Base-by-base conservation (phyloP, 805 yeast species). In the Metschnikowia orientalis region DNA sequence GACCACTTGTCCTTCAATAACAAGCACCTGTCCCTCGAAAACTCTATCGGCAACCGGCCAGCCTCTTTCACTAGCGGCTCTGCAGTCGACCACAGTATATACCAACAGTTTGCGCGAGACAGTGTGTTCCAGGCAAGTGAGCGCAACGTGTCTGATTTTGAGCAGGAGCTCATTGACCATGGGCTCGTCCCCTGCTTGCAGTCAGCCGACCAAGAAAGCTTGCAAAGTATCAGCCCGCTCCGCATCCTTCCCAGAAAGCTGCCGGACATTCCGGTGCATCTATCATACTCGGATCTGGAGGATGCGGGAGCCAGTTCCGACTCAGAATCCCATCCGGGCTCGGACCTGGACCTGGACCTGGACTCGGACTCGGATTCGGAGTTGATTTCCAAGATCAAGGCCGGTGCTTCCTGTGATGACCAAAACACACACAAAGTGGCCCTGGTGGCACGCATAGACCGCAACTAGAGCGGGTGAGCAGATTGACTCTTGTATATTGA, bases 351-450 rank as follows among this genome's bases (percentile, higher is more conserved):
- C 11, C 17, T 27, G 14, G 43, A 37, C 15, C 18, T 31, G 10
- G 50, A 47, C 26, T 30, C 39, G 5, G 51, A 47, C 19, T 42
- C 47, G 4, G 49, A 45, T 25, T 34, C 18, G 16, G 59, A 56
- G 20, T 25, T 46, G 21, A 54, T 56, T 16, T 31, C 35, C 10
- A 35, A 34, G 6, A 30, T 44, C 12, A 28, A 36, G 28, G 22
- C n/a, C n/a, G n/a, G n/a, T n/a, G n/a, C n/a, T n/a, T n/a, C n/a
- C n/a, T n/a, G n/a, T n/a, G n/a, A n/a, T n/a, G n/a, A n/a, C n/a
- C n/a, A n/a, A n/a, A n/a, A n/a, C n/a, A n/a, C n/a, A n/a, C n/a
- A n/a, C n/a, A n/a, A n/a, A n/a, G n/a, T n/a, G n/a, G n/a, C n/a
- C n/a, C n/a, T n/a, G n/a, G n/a, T n/a, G n/a, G n/a, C n/a, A n/a